Conservation (phyloP, 2,329 filamentous ascomycete species). For the Pseudonectria buxi region DNA sequence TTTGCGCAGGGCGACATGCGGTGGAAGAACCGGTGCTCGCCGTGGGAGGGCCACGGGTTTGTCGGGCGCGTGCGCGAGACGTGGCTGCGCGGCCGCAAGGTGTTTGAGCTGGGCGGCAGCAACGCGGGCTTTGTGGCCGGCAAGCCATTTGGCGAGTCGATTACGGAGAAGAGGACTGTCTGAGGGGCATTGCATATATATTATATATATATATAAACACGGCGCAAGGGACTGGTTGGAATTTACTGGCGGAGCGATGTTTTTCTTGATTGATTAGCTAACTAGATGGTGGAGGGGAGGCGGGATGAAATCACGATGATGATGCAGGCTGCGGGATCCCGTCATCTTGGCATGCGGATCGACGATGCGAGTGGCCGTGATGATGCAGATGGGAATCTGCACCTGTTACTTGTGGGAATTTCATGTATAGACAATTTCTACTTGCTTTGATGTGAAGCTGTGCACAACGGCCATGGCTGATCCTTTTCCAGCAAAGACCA, state of each 20-base stretch:
- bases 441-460: no score
- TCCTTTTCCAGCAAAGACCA: no score
- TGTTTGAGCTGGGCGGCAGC: constrained; percentile 61
- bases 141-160: constrained; percentile 45
- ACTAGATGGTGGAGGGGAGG: no score
- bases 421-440: no score
- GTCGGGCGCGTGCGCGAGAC: constrained; percentile 76
- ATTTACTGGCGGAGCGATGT: constrained; percentile 18
- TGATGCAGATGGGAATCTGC: background rate
- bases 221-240: no score
- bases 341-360: no score
- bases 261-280: no score
- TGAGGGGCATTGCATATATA: constrained; percentile 16
- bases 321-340: no score
- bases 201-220: no score
- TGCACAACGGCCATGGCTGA: no score
- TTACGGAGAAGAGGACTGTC: constrained; percentile 52
- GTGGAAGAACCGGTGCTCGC: constrained; percentile 88
- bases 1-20: constrained; percentile 75
- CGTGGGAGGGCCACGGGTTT: constrained; percentile 77
- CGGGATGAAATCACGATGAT: constrained; percentile 1
- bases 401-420: no score
- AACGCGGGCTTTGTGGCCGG: constrained; percentile 44
- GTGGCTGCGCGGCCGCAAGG: constrained; percentile 68
- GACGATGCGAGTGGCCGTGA: background rate